Base-by-base conservation (phyloP, 176 grass and related monocot species). In the Urochloa ruziziensis region DNA sequence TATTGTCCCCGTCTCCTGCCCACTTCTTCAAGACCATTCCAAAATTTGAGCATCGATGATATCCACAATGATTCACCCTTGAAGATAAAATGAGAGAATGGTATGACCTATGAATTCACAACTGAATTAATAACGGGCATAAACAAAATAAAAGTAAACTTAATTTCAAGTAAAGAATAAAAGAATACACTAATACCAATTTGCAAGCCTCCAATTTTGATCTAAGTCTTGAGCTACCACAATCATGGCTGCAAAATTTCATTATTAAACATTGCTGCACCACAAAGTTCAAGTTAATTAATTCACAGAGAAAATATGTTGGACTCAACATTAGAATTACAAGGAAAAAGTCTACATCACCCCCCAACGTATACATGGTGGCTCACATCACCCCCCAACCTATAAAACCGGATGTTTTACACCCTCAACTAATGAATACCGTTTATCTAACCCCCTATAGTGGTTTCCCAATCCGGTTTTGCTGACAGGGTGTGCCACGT, bases 31-130 rank as follows among this genome's bases (percentile, higher is more conserved):
- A 58, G 37, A 82, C 46, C 89, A 75, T 90, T 85, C 83, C 78
- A 74, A 81, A 78, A 57, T 71, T 91, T 73, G 43, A 90, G 74
- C 76, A 84, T 84, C 37, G 77, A 80, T 77, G 80, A 90, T 80
- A 88, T 85, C 96, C 96, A 98, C 39, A 91, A 70, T 83, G 77
- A 94, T 86, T 93, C 96, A 82, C 80, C 70, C 76, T 86, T 91
- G 74, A 76, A 87, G 15, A 81, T 85, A 76, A 95, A 89, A 88
- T 91, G 91, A 69, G 82, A 91, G 27, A 95, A 74, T 11, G 91
- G 93, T 82, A 98, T 79, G 77, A 73, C 93, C 96, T 98, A 86
- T 65, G 84, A 51, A 83, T 54, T 65, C 42, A 56, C 83, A 71
- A 60, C 61, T 32, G n/a, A 80, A 75, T 47, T 84, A 76, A 57